Percentiles rank a stretch among this genome's conserved stretches.
Conservation (phyloP, 768 basidiomycete species). For the Hysterangium stoloniferum region DNA sequence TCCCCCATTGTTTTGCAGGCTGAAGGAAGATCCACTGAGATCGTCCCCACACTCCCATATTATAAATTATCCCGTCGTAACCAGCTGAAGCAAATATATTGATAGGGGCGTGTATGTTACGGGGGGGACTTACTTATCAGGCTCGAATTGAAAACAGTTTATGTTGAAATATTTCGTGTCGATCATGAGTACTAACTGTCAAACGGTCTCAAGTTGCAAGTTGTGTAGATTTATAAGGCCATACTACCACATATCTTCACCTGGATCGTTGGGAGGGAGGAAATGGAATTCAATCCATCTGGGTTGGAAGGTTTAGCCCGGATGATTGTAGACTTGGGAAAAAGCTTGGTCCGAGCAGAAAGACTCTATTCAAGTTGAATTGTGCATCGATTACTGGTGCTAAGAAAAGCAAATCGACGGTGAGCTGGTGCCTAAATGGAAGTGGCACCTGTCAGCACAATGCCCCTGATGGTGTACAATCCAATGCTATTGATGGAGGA, state of each 20-base stretch:
- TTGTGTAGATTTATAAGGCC: neutral
- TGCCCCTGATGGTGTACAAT: too few species aligned
- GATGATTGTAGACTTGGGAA: neutral
- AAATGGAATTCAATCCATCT: neutral
- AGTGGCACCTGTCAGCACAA: too few species aligned
- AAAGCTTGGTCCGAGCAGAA: neutral
- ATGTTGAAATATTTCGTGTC: slow-evolving; percentile 3
- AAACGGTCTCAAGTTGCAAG: neutral
- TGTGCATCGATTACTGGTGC: neutral
- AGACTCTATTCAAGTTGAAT: too few species aligned
- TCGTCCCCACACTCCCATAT: too few species aligned
- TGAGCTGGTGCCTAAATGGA: too few species aligned
- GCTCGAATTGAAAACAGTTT: slow-evolving; percentile 5
- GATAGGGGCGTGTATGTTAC: too few species aligned
- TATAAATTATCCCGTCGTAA: neutral
- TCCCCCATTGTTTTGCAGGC: neutral
- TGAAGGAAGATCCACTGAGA: neutral
- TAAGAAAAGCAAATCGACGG: too few species aligned
- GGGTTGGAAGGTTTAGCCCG: neutral
- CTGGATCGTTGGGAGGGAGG: neutral
- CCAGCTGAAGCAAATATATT: slow-evolving; percentile 7
- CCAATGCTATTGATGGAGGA: too few species aligned
- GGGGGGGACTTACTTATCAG: neutral
- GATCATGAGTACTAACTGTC: neutral
- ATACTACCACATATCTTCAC: neutral